These are phyloP conservation scores for Pythium plurisporium DNA, from an alignment of 352 stramenopile genomes.

Conservation along the genomic window DNA sequence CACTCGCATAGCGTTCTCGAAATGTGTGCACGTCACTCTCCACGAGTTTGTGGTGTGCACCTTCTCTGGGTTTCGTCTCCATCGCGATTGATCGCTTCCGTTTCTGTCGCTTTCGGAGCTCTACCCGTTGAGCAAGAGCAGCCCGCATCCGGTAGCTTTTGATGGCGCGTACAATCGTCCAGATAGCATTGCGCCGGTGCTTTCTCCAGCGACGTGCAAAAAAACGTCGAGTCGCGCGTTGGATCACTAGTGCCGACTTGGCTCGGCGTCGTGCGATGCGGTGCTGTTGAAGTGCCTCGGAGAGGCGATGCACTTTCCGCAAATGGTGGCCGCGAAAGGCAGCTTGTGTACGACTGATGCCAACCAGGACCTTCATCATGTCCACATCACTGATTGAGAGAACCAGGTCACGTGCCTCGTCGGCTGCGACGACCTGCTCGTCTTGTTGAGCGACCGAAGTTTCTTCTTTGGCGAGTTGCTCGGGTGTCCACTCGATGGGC, in stretches of 20 bases:
- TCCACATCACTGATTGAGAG: slow-evolving; percentile 1
- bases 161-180: slow-evolving; percentile 11
- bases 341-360: slow-evolving; percentile 24
- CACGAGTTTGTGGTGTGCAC: slow-evolving; percentile 5
- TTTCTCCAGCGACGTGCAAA: slow-evolving; percentile 3
- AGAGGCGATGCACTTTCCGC: slow-evolving; percentile 22
- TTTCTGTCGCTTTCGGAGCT: slow-evolving; percentile 8
- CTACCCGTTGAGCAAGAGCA: neutral
- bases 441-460: no score
- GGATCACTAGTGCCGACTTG: slow-evolving; percentile 19
- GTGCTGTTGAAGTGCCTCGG: slow-evolving; percentile 17
- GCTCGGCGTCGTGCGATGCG: neutral
- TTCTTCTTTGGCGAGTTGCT: neutral
- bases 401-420: neutral
- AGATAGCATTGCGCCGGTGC: slow-evolving; percentile 15
- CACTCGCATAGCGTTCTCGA: slow-evolving; percentile 20
- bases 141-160: slow-evolving; percentile 14
- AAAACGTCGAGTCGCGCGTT: slow-evolving; percentile 14
- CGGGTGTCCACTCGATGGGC: neutral
- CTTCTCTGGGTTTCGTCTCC: neutral
- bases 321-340: slow-evolving; percentile 25
- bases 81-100: neutral
- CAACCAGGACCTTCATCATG: slow-evolving; percentile 24
- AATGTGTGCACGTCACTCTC: slow-evolving; percentile 7
- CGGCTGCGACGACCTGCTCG: neutral